A percentile compares a stretch with the other conserved stretches of the same genome.
These are phyloP conservation scores for Termitomyces sp. DNA, from an alignment of 768 basidiomycete genomes.

Conservation along the genomic window DNA sequence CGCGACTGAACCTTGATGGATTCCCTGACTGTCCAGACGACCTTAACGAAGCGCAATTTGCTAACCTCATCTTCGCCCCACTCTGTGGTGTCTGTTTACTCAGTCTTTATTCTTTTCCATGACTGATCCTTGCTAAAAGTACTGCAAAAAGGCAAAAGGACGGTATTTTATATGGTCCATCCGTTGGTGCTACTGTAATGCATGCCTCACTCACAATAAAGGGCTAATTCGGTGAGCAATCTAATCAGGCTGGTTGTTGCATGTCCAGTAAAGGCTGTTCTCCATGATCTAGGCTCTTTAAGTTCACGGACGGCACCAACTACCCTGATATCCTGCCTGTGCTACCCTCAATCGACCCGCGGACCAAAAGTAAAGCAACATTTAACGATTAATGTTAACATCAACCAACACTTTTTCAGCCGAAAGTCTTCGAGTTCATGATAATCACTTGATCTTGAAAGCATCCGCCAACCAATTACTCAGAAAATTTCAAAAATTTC, in stretches of 20 bases:
- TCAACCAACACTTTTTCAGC: not conserved
- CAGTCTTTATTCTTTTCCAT: not conserved
- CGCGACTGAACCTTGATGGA: slow-evolving; percentile 2
- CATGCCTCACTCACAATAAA: not conserved
- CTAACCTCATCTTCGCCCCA: not conserved
- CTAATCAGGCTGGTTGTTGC: not conserved
- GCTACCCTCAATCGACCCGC: not conserved
- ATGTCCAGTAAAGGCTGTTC: not conserved
- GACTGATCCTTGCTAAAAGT: not conserved
- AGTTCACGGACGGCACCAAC: not conserved
- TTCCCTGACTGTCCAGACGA: slow-evolving; percentile 8
- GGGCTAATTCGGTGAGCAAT: not conserved
- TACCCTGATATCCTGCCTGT: not conserved
- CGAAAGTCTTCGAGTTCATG: not conserved
- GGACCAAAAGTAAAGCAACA: not conserved
- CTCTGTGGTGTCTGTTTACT: slow-evolving; percentile 4
- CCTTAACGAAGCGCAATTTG: slow-evolving; percentile 3
- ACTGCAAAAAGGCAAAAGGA: not conserved
- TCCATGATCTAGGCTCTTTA: not conserved
- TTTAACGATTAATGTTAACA: not conserved
- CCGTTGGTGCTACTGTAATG: slow-evolving; percentile 6
- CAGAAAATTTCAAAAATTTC: not conserved
- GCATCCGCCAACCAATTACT: not conserved
- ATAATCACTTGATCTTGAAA: not conserved
- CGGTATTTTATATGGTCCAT: slow-evolving; percentile 8